phyloP scores from a whole-genome alignment of 2,329 filamentous ascomycete species.

The Aspergillus transmontanensis region DNA sequence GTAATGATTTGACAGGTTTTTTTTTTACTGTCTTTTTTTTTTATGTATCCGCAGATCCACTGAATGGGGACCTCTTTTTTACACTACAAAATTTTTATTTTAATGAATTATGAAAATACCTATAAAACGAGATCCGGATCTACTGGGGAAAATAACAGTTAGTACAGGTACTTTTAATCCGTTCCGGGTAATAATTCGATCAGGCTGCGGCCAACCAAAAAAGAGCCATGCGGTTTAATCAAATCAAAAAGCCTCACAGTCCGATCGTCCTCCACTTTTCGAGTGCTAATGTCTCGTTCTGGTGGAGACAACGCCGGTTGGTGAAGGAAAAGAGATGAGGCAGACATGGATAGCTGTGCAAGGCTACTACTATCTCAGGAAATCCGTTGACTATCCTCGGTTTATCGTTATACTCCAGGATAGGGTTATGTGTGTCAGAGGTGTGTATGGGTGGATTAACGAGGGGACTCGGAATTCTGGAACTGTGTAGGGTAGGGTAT shows the following conservation, averaged over 20 bases:
- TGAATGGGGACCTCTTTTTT: constrained; percentile 13
- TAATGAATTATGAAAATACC: constrained; percentile 3
- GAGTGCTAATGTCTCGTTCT: constrained; percentile 5
- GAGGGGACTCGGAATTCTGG: not conserved
- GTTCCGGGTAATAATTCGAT: constrained; percentile 8
- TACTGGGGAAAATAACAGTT: constrained; percentile 7
- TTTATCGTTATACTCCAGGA: not conserved
- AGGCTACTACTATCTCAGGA: not conserved
- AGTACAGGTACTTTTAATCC: constrained; percentile 17
- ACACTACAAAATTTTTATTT: not conserved
- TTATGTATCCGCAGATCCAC: constrained; percentile 36
- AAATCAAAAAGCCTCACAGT: constrained; percentile 15
- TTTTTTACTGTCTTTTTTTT: constrained; percentile 17
- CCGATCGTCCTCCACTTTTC: constrained; percentile 15
- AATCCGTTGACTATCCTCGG: not conserved
- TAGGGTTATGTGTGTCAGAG: not conserved
- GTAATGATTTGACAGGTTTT: constrained; percentile 24
- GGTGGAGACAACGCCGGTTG: constrained; percentile 2
- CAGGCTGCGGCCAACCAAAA: not conserved
- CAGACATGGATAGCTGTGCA: not conserved
- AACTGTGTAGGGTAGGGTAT: not conserved
- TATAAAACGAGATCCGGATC: constrained; percentile 8
- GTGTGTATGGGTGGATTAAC: not conserved
- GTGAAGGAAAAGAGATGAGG: not conserved
- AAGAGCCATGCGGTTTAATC: constrained; percentile 7